Base-by-base conservation (phyloP, 1,284 basidiomycete genomes). In the Meripilus lineatus region DNA sequence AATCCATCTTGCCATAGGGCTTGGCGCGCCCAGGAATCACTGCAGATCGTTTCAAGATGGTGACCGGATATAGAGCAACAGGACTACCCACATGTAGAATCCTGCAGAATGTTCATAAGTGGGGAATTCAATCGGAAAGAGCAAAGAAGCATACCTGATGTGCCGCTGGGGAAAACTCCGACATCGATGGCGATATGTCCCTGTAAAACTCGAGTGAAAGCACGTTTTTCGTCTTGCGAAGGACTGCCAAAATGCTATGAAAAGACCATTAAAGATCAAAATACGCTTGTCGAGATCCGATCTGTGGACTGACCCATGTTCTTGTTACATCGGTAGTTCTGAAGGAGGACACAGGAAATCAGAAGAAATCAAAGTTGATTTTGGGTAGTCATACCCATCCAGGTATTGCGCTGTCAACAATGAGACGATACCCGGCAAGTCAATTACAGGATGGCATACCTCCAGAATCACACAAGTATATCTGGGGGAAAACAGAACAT, bases 391-490 rank as follows among this genome's bases (percentile, higher is more conserved):
- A n/a, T n/a, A n/a, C n/a, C n/a, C n/a, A n/a, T n/a, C n/a, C n/a
- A n/a, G n/a, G n/a, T n/a, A n/a, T n/a, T n/a, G n/a, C n/a, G n/a
- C n/a, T n/a, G n/a, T n/a, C n/a, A n/a, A n/a, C 45, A 39, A 28
- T 3, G 10, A 25, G 8, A 11, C 8, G 34, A 36, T 10, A 18
- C 34, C 13, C 8, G 10, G 8, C n/a, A 30, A 30, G 28, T 8
- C 8, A 10, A 10, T 30, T n/a, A 30, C 10, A 38, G 15, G 10
- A 30, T 5, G 13, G 44, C 65, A 47, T 52, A 81, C 85, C 89
- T 56, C 95, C 95, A 18, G 90, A 93, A 63, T 99, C 95, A 57
- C 94, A 98, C 3, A 98, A 74, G 64, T 99, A 98, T 40, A 96
- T 80, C 80, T 89, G 7, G 6, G 30, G n/a, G 18, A 42, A 1